These are phyloP conservation scores for Celoporthe dispersa DNA, from an alignment of 2,329 filamentous ascomycete species.

Conservation along the genomic window DNA sequence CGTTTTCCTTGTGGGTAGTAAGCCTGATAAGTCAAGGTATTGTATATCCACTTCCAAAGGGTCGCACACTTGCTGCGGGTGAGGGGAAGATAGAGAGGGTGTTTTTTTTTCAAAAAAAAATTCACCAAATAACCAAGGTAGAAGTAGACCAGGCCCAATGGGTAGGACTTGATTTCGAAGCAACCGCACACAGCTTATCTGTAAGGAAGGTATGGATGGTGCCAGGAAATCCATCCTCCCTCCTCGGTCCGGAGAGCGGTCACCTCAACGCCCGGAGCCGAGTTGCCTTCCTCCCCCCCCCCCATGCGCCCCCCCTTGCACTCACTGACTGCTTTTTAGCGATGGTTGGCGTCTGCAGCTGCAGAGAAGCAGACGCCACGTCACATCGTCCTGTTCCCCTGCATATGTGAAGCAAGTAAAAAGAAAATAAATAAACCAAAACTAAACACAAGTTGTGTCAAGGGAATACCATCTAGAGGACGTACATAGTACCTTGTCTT, in stretches of 20 bases:
- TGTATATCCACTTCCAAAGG: no score
- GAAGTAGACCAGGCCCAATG: not conserved
- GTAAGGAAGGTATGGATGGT: not conserved
- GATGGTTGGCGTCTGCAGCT: not conserved
- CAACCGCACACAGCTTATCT: not conserved
- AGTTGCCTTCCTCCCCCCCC: not conserved
- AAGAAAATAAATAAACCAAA: not conserved
- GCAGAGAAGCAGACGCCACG: conserved; percentile 3
- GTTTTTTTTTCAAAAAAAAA: no score
- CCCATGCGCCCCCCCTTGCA: not conserved
- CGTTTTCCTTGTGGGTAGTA: no score
- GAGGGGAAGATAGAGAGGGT: no score
- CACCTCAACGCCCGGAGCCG: not conserved
- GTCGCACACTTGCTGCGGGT: not conserved
- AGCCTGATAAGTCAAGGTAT: no score
- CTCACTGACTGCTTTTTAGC: not conserved
- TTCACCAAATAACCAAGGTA: not conserved
- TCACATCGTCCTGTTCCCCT: conserved; percentile 11
- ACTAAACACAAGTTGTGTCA: not conserved
- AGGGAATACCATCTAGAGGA: not conserved
- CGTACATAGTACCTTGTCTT: not conserved
- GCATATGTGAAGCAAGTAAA: not conserved
- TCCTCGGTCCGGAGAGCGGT: conserved; percentile 5
- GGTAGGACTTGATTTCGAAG: not conserved
- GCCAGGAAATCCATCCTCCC: not conserved